Evolutionary conservation across 306 rosid species (phyloP), one percentile per base, ranked within the genome.

Genomic region (Trichosanthes cucumerina): DNA sequence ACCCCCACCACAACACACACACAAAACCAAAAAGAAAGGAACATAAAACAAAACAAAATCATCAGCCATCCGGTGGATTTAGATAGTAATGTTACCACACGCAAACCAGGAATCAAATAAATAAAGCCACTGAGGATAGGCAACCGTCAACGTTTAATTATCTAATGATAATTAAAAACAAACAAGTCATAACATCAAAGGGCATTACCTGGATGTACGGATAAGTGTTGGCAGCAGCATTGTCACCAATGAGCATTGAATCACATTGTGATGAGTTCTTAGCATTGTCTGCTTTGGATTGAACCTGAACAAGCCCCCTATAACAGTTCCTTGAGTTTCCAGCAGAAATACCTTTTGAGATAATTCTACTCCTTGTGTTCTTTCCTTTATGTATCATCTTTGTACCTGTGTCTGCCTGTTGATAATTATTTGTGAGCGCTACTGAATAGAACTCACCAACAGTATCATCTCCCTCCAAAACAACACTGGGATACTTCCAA

Each of bases 381-480:
- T 89, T 93, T 34, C 98, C 98, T 59, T 90, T 93, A 85, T 93
- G 98, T 64, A 93, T 93, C 98, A 93, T 93, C 88, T 93, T 93
- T 2, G 98, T 93, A 69, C 97, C 97, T 0, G 98, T 93, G 66
- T 93, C 98, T 1, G 97, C 98, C 81, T 93, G 97, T 59, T 93
- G 98, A 86, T 90, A 46, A 62, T 93, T 93, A 85, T 93, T 93
- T 0, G 97, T 93, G 90, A 93, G 81, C 23, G 98, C 97, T 62
- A 93, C 97, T 0, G 97, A 93, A 83, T 93, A 93, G 81, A 93
- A 93, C 81, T 93, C 97, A 5, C 98, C 98, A 7, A 93, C 90
- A 34, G 89, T 85, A 69, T 86, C 97, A 85, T 93, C 98, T 1
- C 98, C 98, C 84, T 93, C 98, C 88, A 93, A 84, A 78, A 93